A percentile compares a stretch with the other conserved stretches of the same genome.
Conservation (phyloP, 805 yeast genomes). For the Suhomyces prunicola region DNA sequence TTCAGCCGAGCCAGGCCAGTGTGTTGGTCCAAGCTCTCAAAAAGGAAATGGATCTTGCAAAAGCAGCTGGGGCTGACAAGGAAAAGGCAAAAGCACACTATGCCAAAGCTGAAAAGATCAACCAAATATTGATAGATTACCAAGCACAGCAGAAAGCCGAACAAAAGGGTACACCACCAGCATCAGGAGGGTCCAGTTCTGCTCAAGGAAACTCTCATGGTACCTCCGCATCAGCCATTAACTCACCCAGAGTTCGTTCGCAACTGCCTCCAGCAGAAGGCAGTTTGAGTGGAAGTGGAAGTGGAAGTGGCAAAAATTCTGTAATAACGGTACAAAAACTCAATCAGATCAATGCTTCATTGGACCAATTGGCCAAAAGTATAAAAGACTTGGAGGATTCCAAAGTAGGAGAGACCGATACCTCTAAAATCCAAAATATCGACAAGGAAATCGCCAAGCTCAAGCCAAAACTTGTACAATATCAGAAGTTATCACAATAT, state of each 20-base stretch:
- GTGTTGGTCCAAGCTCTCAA: slow-evolving; percentile 22
- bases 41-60: slow-evolving; percentile 24
- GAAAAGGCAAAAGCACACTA: slow-evolving; percentile 21
- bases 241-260: slow-evolving; percentile 1
- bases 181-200: background rate
- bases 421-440: slow-evolving; percentile 3
- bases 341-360: slow-evolving; percentile 19
- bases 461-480: slow-evolving; percentile 18
- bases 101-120: slow-evolving; percentile 24
- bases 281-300: background rate
- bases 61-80: slow-evolving; percentile 18
- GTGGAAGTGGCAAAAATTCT: slow-evolving; percentile 1
- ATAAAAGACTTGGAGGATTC: slow-evolving; percentile 21
- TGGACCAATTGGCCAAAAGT: slow-evolving; percentile 20
- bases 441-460: slow-evolving; percentile 11
- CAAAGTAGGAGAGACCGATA: slow-evolving; percentile 9
- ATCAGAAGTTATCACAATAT: slow-evolving; percentile 20
- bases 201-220: background rate
- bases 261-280: slow-evolving; percentile 3
- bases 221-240: slow-evolving; percentile 1
- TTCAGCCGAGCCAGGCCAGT: slow-evolving; percentile 24
- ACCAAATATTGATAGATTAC: slow-evolving; percentile 22
- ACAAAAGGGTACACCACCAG: background rate
- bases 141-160: slow-evolving; percentile 21
- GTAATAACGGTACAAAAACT: slow-evolving; percentile 17